phyloP scores from a whole-genome alignment of 805 yeast genomes.

The Wickerhamiella brachini region DNA sequence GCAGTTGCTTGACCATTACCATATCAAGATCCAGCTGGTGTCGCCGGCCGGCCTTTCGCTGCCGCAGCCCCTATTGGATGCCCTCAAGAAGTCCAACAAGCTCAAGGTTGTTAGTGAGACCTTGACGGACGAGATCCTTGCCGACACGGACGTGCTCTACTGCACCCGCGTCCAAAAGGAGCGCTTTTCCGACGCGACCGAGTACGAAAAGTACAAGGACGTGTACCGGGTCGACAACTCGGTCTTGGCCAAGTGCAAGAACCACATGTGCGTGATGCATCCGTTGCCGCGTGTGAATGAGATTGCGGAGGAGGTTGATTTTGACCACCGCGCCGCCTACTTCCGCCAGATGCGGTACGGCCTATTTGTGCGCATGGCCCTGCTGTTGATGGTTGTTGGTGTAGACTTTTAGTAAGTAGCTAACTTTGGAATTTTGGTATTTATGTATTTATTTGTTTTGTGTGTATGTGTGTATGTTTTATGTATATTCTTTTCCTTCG shows the following conservation, averaged over 20 bases:
- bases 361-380: constrained; percentile 95
- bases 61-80: constrained; percentile 60
- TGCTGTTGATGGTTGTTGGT: constrained; percentile 95
- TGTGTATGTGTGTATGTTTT: constrained; percentile 6
- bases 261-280: constrained; percentile 98
- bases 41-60: constrained; percentile 78
- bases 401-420: constrained; percentile 47
- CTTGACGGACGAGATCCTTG: constrained; percentile 72
- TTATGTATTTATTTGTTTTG: constrained; percentile 9
- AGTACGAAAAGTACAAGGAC: constrained; percentile 82
- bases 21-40: constrained; percentile 83
- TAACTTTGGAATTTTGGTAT: constrained; percentile 7
- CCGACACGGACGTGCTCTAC: constrained; percentile 86
- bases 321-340: constrained; percentile 98
- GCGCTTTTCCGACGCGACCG: constrained; percentile 63
- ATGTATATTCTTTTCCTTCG: not conserved
- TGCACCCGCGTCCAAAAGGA: constrained; percentile 98
- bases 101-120: constrained; percentile 58
- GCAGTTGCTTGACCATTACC: constrained; percentile 78
- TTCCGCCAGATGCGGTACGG: constrained; percentile 99
- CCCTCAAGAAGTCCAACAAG: constrained; percentile 55
- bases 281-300: constrained; percentile 97
- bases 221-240: constrained; percentile 85
- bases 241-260: constrained; percentile 82
- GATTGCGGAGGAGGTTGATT: constrained; percentile 95